Evolutionary conservation across 306 rosid genomes (phyloP), one percentile per base, ranked within the genome.

Genomic region (Rosa persica): DNA sequence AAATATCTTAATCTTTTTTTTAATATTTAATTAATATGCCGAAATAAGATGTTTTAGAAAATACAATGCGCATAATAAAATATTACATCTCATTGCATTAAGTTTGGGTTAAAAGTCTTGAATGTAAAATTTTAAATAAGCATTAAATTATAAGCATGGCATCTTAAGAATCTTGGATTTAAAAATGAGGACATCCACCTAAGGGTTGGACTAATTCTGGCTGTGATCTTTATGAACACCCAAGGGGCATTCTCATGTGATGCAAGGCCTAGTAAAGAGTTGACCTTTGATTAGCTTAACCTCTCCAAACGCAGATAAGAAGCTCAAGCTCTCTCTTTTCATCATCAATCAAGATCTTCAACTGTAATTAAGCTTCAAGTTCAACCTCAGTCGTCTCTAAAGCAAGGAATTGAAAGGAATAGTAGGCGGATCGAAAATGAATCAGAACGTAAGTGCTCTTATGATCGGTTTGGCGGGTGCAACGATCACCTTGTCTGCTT

Each of bases 391-490:
- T 25, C 15, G 36, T 8, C 34, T n/a, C 65, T 23, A 23, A 23
- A 8, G 34, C 30, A 57, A n/a, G 64, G 30, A 57, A 30, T 30
- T 30, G 36, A 30, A 7, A n/a, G 34, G 34, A 57, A 57, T 52
- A 10, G 13, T 57, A n/a, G 13, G 4, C 38, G 4, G 57, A 55
- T 27, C 65, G 27, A 82, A 40, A 75, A 93, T 93, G 95, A 86
- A 86, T 76, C 89, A 82, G 76, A 92, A 89, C 74, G 23, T 49
- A 40, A 62, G 76, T 36, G 83, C 89, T 72, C 77, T 92, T 47
- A 10, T 89, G 76, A 94, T 94, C 70, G 98, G 98, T 51, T 4
- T 81, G 43, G 79, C 90, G 16, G 98, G 98, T 40, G 96, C 96
- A 74, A 81, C 83, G 22, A 75, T 90, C 25, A 94, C 96, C 34